Evolutionary conservation across 768 basidiomycete species (phyloP).

Genomic region (Plicaturopsis crispa): DNA sequence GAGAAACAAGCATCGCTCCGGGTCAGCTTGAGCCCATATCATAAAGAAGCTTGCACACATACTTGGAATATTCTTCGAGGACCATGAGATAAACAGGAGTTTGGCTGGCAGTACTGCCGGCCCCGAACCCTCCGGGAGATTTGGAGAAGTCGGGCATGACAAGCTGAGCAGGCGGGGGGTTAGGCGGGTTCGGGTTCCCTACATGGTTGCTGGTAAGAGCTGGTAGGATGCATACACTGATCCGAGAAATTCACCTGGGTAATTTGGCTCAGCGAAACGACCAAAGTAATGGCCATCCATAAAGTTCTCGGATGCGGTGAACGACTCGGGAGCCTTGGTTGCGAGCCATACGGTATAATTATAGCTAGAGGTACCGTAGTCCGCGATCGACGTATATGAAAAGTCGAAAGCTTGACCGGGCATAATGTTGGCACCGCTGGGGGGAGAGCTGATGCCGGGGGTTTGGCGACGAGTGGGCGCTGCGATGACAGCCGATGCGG

Average conservation of each 20-base stretch:
- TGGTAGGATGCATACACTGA: background rate
- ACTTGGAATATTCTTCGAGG: conserved; percentile 34
- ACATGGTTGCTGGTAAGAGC: background rate
- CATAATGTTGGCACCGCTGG: conserved; percentile 24
- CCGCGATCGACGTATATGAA: conserved; percentile 26
- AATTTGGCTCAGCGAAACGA: conserved; percentile 33
- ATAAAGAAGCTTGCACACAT: conserved; percentile 13
- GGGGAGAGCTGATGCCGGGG: conserved; percentile 20
- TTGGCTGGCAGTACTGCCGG: conserved; percentile 22
- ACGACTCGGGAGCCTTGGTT: conserved; percentile 19
- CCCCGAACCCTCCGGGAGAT: conserved; percentile 30
- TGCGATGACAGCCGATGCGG: too few species aligned
- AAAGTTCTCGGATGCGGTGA: conserved; percentile 20
- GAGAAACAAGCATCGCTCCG: background rate
- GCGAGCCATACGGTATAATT: conserved; percentile 33
- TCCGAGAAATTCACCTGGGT: conserved; percentile 24
- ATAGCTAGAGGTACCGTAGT: conserved; percentile 35
- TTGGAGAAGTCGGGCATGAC: conserved; percentile 40
- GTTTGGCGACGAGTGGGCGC: too few species aligned
- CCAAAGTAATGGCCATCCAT: conserved; percentile 37
- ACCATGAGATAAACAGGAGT: conserved; percentile 27
- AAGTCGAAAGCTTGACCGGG: conserved; percentile 36
- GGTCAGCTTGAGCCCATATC: background rate
- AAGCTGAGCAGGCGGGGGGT: conserved; percentile 29
- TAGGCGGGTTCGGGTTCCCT: conserved; percentile 33